Evolutionary conservation across 1,284 basidiomycete species (phyloP).

Genomic region (Blastosporella zonata): DNA sequence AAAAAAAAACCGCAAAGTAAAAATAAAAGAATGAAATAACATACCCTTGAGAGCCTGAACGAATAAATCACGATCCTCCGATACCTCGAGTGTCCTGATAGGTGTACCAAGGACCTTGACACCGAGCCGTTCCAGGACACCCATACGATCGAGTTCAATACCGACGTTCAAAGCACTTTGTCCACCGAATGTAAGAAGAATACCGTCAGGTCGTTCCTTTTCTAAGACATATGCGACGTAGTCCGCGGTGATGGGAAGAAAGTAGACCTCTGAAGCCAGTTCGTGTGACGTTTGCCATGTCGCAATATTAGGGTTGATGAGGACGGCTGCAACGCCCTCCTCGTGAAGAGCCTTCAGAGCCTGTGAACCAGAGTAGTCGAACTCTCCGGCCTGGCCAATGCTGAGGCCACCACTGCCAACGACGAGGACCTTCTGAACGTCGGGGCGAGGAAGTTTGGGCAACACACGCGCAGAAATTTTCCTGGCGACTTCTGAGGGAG

Average conservation of each 20-base stretch:
- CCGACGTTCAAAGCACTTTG: constrained; percentile 98
- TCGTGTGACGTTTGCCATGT: constrained; percentile 98
- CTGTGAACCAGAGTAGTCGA: constrained; percentile 99
- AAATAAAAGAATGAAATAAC: constrained; percentile 15
- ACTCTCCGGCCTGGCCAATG: constrained; percentile 99
- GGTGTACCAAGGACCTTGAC: constrained; percentile 96
- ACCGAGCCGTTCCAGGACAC: constrained; percentile 91
- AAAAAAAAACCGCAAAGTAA: constrained; percentile 6
- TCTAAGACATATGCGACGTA: constrained; percentile 99
- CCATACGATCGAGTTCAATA: constrained; percentile 97
- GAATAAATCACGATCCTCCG: constrained; percentile 97
- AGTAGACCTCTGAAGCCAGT: constrained; percentile 96
- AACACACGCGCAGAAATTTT: constrained; percentile 90
- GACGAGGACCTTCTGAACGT: constrained; percentile 95
- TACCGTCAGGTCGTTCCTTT: constrained; percentile 97
- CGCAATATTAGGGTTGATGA: constrained; percentile 98
- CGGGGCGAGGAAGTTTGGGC: constrained; percentile 79
- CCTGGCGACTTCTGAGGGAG: constrained; percentile 89
- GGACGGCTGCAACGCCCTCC: constrained; percentile 91
- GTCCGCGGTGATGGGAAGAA: constrained; percentile 94
- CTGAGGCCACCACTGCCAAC: constrained; percentile 95
- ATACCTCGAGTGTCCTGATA: constrained; percentile 91
- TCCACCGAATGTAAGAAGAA: constrained; percentile 97
- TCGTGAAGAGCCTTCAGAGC: constrained; percentile 98
- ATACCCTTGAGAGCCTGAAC: constrained; percentile 93